Percentiles rank a stretch among this genome's conserved stretches.
Evolutionary conservation across 2,329 filamentous ascomycete species (phyloP).

Genomic region (Acrocalymma vagum): DNA sequence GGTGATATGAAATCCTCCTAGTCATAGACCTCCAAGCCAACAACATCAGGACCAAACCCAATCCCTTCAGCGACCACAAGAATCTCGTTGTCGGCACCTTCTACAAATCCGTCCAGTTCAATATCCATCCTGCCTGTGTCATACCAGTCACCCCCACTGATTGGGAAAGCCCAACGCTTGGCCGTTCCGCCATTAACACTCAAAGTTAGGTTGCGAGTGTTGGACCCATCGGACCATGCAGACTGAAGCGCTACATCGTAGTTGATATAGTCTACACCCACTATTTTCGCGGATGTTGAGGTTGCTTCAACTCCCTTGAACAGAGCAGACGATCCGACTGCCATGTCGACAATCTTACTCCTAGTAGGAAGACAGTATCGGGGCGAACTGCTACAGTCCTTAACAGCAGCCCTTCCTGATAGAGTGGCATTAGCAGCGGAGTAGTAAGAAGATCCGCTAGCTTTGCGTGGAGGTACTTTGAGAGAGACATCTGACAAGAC

Average conservation of each 20-base stretch:
- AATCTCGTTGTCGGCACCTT: slow-evolving; percentile 29
- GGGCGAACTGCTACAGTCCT: slow-evolving; percentile 33
- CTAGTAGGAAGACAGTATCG: slow-evolving; percentile 38
- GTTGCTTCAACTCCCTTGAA: slow-evolving; percentile 36
- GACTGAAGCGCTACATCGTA: slow-evolving; percentile 50
- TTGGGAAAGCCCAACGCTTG: slow-evolving; percentile 48
- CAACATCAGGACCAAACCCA: slow-evolving; percentile 32
- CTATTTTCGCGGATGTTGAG: slow-evolving; percentile 35
- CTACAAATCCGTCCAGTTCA: slow-evolving; percentile 35
- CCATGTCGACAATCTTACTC: slow-evolving; percentile 44
- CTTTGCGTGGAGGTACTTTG: slow-evolving; percentile 12
- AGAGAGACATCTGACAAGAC: slow-evolving; percentile 44
- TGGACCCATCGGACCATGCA: slow-evolving; percentile 41
- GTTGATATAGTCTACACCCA: slow-evolving; percentile 51
- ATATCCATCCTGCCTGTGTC: slow-evolving; percentile 34
- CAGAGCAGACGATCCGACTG: slow-evolving; percentile 29
- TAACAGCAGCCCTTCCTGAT: slow-evolving; percentile 33
- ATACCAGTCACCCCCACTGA: slow-evolving; percentile 52
- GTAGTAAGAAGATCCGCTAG: slow-evolving; percentile 39
- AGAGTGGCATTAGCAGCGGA: slow-evolving; percentile 40
- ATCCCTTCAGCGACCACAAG: slow-evolving; percentile 29
- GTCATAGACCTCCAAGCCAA: slow-evolving; percentile 36
- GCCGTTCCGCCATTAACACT: slow-evolving; percentile 47
- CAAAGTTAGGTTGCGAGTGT: slow-evolving; percentile 48
- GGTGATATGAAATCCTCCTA: no score